phyloP scores from a whole-genome alignment of 306 rosid species.

The Calophaca sinica region DNA sequence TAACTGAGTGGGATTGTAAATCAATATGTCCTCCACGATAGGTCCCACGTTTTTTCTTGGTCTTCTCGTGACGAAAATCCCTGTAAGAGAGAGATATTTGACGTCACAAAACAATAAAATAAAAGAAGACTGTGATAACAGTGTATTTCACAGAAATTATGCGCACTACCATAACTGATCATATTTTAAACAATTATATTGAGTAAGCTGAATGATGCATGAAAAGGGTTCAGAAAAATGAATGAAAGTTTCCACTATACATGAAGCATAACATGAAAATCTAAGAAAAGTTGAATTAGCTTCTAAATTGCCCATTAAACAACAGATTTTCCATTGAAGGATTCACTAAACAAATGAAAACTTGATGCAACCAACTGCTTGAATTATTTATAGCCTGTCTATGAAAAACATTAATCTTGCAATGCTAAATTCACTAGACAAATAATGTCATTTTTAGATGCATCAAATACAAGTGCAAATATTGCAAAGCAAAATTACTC shows the following conservation, averaged over 20 bases:
- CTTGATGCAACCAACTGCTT: too few relatives aligned
- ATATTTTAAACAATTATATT: background rate
- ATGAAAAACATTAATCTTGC: conserved; percentile 1
- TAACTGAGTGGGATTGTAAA: conserved; percentile 80
- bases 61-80: conserved; percentile 96
- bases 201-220: background rate
- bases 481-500: background rate
- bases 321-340: background rate
- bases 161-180: background rate
- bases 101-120: conserved; percentile 10
- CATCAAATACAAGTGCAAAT: background rate
- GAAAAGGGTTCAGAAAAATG: background rate
- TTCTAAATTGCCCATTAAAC: background rate
- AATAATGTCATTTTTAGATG: conserved; percentile 8
- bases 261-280: background rate
- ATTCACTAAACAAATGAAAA: too few relatives aligned
- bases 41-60: conserved; percentile 94
- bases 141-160: conserved; percentile 5
- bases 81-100: conserved; percentile 48
- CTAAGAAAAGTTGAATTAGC: background rate
- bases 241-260: background rate
- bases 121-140: background rate
- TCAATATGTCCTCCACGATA: conserved; percentile 94
- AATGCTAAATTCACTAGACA: background rate
- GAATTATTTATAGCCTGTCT: background rate